A percentile compares a stretch with the other conserved stretches of the same genome.
These are phyloP conservation scores for Nephromyces sp. DNA, from an alignment of 169 alveolate species.

Conservation along the genomic window DNA sequence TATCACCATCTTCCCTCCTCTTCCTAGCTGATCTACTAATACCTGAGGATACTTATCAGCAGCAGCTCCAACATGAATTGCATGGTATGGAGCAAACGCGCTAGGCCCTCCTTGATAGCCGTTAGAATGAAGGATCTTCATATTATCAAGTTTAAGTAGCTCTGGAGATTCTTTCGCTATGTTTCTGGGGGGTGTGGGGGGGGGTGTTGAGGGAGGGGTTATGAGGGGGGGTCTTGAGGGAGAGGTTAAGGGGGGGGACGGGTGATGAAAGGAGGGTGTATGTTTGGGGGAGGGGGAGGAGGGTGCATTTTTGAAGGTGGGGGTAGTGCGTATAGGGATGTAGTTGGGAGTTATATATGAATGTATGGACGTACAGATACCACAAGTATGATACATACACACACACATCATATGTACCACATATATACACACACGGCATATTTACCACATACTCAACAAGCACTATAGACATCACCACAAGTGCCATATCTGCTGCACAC, in stretches of 20 bases:
- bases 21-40: conserved; percentile 54
- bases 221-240: neutral
- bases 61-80: conserved; percentile 77
- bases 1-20: conserved; percentile 68
- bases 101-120: conserved; percentile 61
- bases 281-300: too few species aligned
- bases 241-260: neutral
- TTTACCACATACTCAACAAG: too few species aligned
- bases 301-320: too few species aligned
- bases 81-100: conserved; percentile 61
- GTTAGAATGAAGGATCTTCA: conserved; percentile 47
- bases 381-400: too few species aligned
- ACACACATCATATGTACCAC: too few species aligned
- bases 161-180: conserved; percentile 26
- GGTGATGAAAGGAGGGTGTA: too few species aligned
- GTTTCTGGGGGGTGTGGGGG: conserved; percentile 18
- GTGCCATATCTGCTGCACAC: too few species aligned
- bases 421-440: too few species aligned
- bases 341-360: too few species aligned
- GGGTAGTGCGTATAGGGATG: too few species aligned
- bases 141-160: conserved; percentile 24
- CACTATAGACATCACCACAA: too few species aligned
- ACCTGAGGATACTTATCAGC: conserved; percentile 52
- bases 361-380: too few species aligned
- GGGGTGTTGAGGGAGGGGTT: neutral